A percentile compares a stretch with the other conserved stretches of the same genome.
These are phyloP conservation scores for Trichoderma sp. DNA, from an alignment of 2,329 filamentous ascomycete species.

Conservation along the genomic window DNA sequence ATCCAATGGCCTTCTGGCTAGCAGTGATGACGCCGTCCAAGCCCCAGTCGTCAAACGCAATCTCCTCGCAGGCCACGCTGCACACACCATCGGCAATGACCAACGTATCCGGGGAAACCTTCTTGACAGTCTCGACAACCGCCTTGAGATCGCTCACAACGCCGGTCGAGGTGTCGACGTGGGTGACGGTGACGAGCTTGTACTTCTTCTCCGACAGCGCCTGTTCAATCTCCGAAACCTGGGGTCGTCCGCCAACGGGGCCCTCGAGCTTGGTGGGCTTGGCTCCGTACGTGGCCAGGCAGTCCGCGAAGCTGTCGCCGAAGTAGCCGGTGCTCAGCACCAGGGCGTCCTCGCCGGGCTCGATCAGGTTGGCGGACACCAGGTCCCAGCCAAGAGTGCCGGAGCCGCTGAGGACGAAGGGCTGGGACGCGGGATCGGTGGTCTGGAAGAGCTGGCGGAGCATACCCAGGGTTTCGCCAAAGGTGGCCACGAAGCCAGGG, in stretches of 20 bases:
- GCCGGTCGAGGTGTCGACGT: conserved; percentile 96
- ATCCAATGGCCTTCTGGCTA: conserved; percentile 95
- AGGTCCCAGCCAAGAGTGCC: conserved; percentile 97
- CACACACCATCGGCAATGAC: conserved; percentile 95
- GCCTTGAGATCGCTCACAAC: conserved; percentile 89
- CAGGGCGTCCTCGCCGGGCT: conserved; percentile 85
- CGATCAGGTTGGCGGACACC: conserved; percentile 88
- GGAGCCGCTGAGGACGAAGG: conserved; percentile 90
- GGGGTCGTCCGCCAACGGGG: conserved; percentile 82
- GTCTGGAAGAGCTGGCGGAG: conserved; percentile 95
- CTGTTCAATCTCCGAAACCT: conserved; percentile 83
- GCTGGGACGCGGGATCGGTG: conserved; percentile 77
- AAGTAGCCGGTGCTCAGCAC: conserved; percentile 98
- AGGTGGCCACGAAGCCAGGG: conserved; percentile 82
- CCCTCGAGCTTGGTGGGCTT: conserved; percentile 88
- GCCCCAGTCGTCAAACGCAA: conserved; percentile 92
- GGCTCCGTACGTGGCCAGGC: conserved; percentile 86
- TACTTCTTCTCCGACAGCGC: conserved; percentile 88
- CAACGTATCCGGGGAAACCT: conserved; percentile 87
- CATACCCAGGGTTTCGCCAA: conserved; percentile 85
- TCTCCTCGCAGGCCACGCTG: conserved; percentile 94
- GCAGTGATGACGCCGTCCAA: conserved; percentile 92
- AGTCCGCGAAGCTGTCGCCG: conserved; percentile 90
- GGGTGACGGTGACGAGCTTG: conserved; percentile 92
- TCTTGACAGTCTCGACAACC: conserved; percentile 78